Conservation (phyloP, 2,329 filamentous ascomycete species). For the Cordyceps militaris region DNA sequence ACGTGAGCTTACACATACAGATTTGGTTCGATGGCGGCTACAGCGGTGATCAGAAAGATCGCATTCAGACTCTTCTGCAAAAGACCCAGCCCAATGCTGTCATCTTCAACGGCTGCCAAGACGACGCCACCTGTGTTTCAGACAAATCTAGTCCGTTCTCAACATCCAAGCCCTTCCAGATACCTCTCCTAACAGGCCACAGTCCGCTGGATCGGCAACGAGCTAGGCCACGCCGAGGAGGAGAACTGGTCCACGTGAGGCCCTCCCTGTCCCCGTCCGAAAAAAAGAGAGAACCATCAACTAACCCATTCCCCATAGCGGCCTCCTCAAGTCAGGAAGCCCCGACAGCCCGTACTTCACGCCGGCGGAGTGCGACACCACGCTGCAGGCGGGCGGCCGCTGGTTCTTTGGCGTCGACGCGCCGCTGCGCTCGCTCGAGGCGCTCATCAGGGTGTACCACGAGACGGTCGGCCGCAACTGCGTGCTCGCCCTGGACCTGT, state of each 20-base stretch:
- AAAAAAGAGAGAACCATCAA: neutral
- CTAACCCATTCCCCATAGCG: neutral
- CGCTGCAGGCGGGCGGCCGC: conserved; percentile 18
- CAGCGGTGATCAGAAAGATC: conserved; percentile 17
- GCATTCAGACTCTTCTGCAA: conserved; percentile 17
- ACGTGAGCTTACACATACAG: conserved; percentile 3
- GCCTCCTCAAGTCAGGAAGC: conserved; percentile 16
- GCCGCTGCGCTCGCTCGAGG: conserved; percentile 17
- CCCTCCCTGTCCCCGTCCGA: neutral
- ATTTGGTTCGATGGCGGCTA: conserved; percentile 24
- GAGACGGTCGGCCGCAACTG: conserved; percentile 21
- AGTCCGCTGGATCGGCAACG: conserved; percentile 21
- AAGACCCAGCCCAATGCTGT: conserved; percentile 18
- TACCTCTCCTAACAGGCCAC: neutral
- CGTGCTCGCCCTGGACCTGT: conserved; percentile 20
- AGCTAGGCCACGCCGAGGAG: conserved; percentile 17
- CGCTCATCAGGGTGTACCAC: conserved; percentile 22
- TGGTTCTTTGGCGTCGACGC: conserved; percentile 21
- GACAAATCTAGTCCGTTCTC: conserved; percentile 10
- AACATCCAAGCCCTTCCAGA: too few relatives aligned
- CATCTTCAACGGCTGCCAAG: conserved; percentile 21
- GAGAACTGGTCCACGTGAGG: conserved; percentile 22
- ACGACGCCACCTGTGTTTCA: conserved; percentile 19
- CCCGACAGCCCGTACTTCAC: conserved; percentile 19
- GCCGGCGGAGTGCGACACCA: conserved; percentile 21